Evolutionary conservation across 805 yeast genomes (phyloP), one percentile per base, ranked within the genome.

Genomic region (Metschnikowia henanensis): DNA sequence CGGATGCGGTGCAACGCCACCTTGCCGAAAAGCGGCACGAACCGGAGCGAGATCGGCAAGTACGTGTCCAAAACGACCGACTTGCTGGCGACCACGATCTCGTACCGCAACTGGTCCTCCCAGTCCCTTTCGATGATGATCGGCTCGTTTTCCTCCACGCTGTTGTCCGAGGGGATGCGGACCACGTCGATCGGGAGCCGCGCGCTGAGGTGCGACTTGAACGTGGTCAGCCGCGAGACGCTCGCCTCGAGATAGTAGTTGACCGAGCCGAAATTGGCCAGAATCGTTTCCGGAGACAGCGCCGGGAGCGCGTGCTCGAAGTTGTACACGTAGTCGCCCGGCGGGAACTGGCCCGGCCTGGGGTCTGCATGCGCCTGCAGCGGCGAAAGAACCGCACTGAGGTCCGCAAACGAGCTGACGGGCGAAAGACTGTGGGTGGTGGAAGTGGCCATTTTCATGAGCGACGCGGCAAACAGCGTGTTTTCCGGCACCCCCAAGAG

Each of bases 251-350:
- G 68, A 35, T 61, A 64, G 65, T 95, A 94, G 28, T 65, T 59
- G 2, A 90, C 95, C 12, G 78, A 73, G 1, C 99, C 99, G 65
- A 88, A 90, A 5, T 90, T 81, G 12, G 88, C 88, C 29, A 70
- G 66, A 3, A 85, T 76, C 0, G 95, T 59, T 61, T 94, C 99
- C 0, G 97, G 97, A 21, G 83, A 72, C 12, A 86, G 80, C 9
- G 91, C 78, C 5, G 87, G 92, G 21, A 94, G 73, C 5, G 95
- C 84, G 46, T 90, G 87, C 63, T 94, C 99, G 63, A 94, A 92
- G 46, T 88, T 85, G 69, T 92, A 94, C 35, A 89, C 76, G 59
- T 94, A 94, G 57, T 91, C 97, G 17, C 98, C 99, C 0, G 95
- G 89, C 18, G 76, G 71, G 53, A 92, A 91, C 4, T 38, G 43